Evolutionary conservation across 257 asterid genomes (phyloP).

Genomic region (Solanum ossicruentum): DNA sequence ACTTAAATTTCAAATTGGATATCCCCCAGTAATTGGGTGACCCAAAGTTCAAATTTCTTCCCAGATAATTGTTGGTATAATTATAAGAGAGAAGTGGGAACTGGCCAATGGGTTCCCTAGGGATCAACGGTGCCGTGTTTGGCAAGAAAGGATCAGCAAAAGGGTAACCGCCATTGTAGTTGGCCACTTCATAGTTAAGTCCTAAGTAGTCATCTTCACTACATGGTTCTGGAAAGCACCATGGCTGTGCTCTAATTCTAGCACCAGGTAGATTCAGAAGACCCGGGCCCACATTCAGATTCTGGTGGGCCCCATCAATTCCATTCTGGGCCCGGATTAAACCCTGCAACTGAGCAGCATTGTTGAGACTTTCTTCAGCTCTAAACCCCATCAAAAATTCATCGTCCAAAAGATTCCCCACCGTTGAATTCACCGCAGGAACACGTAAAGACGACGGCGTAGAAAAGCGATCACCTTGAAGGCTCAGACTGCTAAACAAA

Average conservation of each 20-base stretch:
- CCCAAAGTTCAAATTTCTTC: no score
- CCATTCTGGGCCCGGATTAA: slow-evolving; percentile 2
- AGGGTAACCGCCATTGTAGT: background rate
- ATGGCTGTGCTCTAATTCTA: background rate
- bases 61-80: background rate
- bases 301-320: slow-evolving; percentile 31
- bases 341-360: background rate
- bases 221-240: background rate
- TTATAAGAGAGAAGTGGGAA: slow-evolving; percentile 10
- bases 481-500: background rate
- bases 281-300: slow-evolving; percentile 32
- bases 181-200: background rate
- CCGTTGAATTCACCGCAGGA: background rate
- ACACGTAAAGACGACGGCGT: slow-evolving; percentile 7
- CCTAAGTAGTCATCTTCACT: background rate
- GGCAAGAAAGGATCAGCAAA: slow-evolving; percentile 31
- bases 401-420: background rate
- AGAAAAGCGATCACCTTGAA: background rate
- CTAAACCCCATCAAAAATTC: background rate
- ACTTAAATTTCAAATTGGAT: background rate
- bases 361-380: background rate
- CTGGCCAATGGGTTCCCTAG: background rate
- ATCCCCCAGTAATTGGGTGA: background rate
- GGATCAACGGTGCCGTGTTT: slow-evolving; percentile 21
- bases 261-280: background rate